Evolutionary conservation across 192 early-diverging fungal species (phyloP).

Genomic region (Podila epigama): DNA sequence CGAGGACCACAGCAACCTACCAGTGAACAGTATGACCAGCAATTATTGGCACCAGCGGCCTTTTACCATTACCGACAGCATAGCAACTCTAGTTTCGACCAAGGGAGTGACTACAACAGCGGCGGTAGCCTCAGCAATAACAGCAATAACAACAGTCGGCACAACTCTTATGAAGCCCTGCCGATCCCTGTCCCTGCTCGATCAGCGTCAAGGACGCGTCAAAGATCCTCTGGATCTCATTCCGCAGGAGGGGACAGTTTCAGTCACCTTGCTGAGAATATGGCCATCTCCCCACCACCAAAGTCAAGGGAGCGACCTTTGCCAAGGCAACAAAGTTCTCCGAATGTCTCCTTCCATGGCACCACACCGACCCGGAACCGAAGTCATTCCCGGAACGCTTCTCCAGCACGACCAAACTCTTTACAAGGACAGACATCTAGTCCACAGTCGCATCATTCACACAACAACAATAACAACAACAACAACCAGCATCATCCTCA

Average conservation of each 20-base stretch:
- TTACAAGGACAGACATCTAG: no score
- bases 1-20: constrained; percentile 1
- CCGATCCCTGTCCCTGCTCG: background rate
- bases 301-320: constrained; percentile 18
- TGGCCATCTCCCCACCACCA: background rate
- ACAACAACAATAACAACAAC: no score
- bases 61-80: constrained; percentile 11
- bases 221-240: constrained; percentile 2
- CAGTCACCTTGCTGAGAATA: no score
- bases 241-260: background rate
- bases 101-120: background rate
- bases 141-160: constrained; percentile 1
- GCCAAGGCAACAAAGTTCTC: constrained; percentile 9
- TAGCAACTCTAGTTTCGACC: background rate
- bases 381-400: constrained; percentile 28
- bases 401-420: constrained; percentile 3
- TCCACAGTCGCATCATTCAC: no score
- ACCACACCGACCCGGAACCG: constrained; percentile 8
- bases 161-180: background rate
- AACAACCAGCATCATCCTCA: constrained; percentile 1
- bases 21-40: background rate
- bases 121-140: background rate
- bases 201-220: background rate
- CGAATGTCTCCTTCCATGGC: constrained; percentile 1
- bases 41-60: background rate